phyloP scores from a whole-genome alignment of 306 rosid genomes.

The Rosa multiflora region DNA sequence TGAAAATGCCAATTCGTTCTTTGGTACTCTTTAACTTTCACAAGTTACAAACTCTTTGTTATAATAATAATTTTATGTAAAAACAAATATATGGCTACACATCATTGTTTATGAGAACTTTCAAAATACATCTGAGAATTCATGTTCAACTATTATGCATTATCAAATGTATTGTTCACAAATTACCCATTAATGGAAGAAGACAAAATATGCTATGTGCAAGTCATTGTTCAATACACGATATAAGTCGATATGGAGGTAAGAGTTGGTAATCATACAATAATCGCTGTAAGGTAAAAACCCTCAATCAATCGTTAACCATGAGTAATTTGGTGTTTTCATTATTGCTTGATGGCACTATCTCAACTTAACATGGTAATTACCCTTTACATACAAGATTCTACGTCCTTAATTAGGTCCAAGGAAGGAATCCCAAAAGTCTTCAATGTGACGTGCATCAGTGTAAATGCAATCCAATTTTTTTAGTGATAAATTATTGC shows the following conservation, averaged over 20 bases:
- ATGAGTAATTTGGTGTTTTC: neutral
- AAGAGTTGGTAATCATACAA: neutral
- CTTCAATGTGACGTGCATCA: constrained; percentile 6
- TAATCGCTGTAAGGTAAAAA: neutral
- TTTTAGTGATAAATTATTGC: neutral
- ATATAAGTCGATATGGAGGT: neutral
- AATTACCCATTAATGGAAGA: no score
- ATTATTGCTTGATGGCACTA: neutral
- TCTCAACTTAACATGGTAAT: neutral
- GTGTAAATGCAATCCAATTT: neutral
- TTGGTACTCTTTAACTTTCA: neutral
- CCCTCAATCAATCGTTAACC: neutral
- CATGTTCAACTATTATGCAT: no score
- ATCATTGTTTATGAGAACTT: neutral
- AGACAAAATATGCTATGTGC: no score
- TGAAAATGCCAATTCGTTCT: neutral
- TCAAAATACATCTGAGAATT: no score
- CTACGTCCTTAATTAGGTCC: neutral
- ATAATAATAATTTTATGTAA: neutral
- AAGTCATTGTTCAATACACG: no score
- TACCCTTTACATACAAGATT: neutral
- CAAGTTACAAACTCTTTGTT: neutral
- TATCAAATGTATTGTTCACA: neutral
- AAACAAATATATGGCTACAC: no score
- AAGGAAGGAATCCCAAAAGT: neutral